Conservation (phyloP, 2,329 filamentous ascomycete genomes). For the Trematosphaeria pertusa region DNA sequence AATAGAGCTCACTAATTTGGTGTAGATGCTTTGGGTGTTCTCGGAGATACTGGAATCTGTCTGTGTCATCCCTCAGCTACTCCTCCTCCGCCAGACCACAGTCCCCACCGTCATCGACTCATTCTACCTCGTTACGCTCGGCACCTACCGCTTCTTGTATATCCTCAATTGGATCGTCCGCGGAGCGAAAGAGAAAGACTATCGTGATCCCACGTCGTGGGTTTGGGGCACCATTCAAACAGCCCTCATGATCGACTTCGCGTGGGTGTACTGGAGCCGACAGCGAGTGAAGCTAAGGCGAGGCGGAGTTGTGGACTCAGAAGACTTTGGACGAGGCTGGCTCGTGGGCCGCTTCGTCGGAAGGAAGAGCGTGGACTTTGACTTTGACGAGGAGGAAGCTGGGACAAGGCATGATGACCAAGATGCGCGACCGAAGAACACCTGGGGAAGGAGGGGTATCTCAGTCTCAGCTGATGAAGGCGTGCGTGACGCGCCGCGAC, state of each 20-base stretch:
- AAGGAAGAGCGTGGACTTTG: slow-evolving; percentile 56
- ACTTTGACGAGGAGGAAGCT: slow-evolving; percentile 68
- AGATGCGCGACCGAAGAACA: slow-evolving; percentile 44
- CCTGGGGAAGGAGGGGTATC: slow-evolving; percentile 65
- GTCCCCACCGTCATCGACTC: slow-evolving; percentile 96
- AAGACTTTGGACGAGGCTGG: slow-evolving; percentile 87
- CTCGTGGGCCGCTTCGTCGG: slow-evolving; percentile 81
- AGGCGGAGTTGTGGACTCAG: slow-evolving; percentile 87
- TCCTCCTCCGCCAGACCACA: slow-evolving; percentile 91
- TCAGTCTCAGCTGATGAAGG: slow-evolving; percentile 67
- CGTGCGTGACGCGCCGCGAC: slow-evolving; percentile 43
- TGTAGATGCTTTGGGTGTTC: slow-evolving; percentile 84
- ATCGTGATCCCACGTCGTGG: slow-evolving; percentile 75
- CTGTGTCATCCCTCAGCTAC: slow-evolving; percentile 87
- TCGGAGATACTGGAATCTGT: slow-evolving; percentile 91
- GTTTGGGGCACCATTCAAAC: slow-evolving; percentile 91
- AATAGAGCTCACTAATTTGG: too few species aligned
- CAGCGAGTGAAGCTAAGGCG: slow-evolving; percentile 92
- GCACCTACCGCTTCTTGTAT: slow-evolving; percentile 87
- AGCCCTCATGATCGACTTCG: slow-evolving; percentile 89
- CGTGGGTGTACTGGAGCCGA: slow-evolving; percentile 94
- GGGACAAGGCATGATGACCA: slow-evolving; percentile 53
- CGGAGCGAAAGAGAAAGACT: slow-evolving; percentile 61
- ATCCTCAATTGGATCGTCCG: slow-evolving; percentile 89
- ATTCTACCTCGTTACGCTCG: slow-evolving; percentile 89